These are phyloP conservation scores for Berberis vulgaris DNA, from an alignment of 164 flowering plant species.

Conservation along the genomic window DNA sequence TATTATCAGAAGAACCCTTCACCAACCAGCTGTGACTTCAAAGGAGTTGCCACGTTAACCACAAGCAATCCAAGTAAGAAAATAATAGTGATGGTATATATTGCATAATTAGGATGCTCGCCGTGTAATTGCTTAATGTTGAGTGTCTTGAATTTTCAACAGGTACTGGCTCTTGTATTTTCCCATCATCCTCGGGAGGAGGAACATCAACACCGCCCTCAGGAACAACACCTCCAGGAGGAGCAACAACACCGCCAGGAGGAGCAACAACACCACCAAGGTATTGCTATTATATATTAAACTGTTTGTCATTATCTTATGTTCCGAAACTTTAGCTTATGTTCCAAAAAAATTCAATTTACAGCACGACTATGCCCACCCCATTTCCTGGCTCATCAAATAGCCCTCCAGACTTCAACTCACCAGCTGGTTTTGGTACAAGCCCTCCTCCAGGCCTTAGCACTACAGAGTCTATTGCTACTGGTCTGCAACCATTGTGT, in stretches of 20 bases:
- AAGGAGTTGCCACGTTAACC: constrained; percentile 58
- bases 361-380: constrained; percentile 39
- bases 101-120: neutral
- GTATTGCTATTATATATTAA: neutral
- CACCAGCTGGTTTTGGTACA: constrained; percentile 29
- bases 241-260: neutral
- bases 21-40: constrained; percentile 78
- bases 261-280: neutral
- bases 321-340: no score
- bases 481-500: constrained; percentile 19
- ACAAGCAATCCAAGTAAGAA: constrained; percentile 80
- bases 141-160: constrained; percentile 6
- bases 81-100: neutral
- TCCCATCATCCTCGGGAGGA: constrained; percentile 35
- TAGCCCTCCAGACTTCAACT: no score
- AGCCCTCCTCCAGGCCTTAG: constrained; percentile 34
- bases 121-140: neutral
- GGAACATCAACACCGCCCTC: constrained; percentile 16
- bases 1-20: constrained; percentile 77
- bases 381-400: constrained; percentile 26
- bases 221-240: constrained; percentile 6
- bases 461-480: constrained; percentile 26
- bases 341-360: neutral
- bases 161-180: constrained; percentile 74
- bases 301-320: no score